Evolutionary conservation across 495 filamentous ascomycete genomes (phyloP).

Genomic region (Darksidea phi): DNA sequence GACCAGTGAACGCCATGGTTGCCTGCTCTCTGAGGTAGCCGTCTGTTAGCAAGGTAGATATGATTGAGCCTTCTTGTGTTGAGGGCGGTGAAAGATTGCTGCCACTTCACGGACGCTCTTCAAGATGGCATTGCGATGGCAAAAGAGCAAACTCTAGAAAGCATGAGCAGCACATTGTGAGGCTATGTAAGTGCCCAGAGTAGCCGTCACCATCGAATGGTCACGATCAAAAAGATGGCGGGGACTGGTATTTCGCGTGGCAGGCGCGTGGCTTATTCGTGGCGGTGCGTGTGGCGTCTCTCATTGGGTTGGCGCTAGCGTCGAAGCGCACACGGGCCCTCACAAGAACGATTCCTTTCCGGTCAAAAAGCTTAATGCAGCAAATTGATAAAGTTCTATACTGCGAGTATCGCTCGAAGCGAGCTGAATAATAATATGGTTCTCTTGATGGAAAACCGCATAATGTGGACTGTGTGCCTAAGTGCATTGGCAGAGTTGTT

Average conservation of each 20-base stretch:
- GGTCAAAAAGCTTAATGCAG: too few relatives aligned
- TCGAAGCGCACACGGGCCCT: too few relatives aligned
- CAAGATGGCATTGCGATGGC: conserved; percentile 4
- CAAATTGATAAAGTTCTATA: too few relatives aligned
- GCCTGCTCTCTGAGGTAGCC: not conserved
- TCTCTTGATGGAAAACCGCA: too few relatives aligned
- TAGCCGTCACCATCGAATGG: not conserved
- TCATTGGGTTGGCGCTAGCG: too few relatives aligned
- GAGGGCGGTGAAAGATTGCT: not conserved
- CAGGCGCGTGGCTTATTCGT: conserved; percentile 8
- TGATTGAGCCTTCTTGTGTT: not conserved
- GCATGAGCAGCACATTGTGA: not conserved
- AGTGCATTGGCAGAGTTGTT: too few relatives aligned
- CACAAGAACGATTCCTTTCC: too few relatives aligned
- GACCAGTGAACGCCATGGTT: conserved; percentile 45
- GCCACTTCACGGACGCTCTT: conserved; percentile 1
- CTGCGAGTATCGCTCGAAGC: too few relatives aligned
- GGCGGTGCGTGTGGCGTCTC: conserved; percentile 7
- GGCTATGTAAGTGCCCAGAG: conserved; percentile 16
- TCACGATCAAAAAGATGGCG: conserved; percentile 16
- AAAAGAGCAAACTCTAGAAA: not conserved
- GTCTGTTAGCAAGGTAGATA: not conserved
- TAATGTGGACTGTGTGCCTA: too few relatives aligned
- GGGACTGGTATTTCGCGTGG: conserved; percentile 12
- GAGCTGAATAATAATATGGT: too few relatives aligned